Percentiles rank a stretch among this genome's conserved stretches.
Conservation (phyloP, 306 rosid species). For the Dalbergia oliveri region DNA sequence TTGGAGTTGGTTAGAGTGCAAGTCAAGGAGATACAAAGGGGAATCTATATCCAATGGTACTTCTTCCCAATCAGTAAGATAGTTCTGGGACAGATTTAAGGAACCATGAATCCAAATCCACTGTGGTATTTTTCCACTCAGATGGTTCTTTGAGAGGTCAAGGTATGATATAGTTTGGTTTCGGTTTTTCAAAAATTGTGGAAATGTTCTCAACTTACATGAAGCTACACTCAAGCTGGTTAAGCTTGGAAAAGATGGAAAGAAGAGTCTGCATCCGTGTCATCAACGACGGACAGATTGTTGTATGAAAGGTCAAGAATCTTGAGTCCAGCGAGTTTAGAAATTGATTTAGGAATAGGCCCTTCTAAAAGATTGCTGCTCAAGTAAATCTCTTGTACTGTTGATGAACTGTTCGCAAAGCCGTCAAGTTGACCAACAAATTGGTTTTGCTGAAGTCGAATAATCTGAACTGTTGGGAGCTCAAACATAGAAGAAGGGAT, state of each 20-base stretch:
- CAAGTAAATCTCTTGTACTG: neutral
- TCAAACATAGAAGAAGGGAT: constrained; percentile 1
- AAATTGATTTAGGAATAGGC: neutral
- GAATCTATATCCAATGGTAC: neutral
- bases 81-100: neutral
- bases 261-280: neutral
- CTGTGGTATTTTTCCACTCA: constrained; percentile 39
- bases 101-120: constrained; percentile 44
- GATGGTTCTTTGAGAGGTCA: constrained; percentile 8
- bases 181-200: constrained; percentile 40
- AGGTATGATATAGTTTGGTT: neutral
- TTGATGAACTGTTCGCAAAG: neutral
- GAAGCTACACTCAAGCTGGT: constrained; percentile 41
- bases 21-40: neutral
- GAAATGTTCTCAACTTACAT: constrained; percentile 30
- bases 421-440: neutral
- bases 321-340: neutral
- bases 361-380: neutral
- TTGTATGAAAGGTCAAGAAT: neutral
- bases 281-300: neutral
- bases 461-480: neutral
- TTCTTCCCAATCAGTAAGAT: constrained; percentile 7
- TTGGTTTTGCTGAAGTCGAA: neutral
- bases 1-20: constrained; percentile 10
- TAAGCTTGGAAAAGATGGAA: neutral